Evolutionary conservation across 495 filamentous ascomycete species (phyloP).

Genomic region (Aeminium ludgeri): DNA sequence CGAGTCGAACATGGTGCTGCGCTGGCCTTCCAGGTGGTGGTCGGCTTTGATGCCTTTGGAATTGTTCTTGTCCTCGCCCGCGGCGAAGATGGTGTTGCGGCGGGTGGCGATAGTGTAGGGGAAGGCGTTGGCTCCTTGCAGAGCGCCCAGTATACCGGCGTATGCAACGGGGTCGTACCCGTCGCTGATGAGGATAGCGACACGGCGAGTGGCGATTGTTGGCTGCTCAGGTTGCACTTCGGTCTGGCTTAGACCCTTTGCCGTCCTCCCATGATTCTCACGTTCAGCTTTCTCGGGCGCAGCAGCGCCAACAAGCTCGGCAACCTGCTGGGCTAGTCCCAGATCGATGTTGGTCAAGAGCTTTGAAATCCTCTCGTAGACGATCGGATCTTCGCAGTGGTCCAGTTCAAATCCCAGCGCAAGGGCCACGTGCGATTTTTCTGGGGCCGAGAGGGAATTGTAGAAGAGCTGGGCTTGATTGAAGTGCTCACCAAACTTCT

Average conservation of each 20-base stretch:
- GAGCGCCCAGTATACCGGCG: slow-evolving; percentile 41
- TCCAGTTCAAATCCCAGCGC: slow-evolving; percentile 74
- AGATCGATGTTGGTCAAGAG: slow-evolving; percentile 60
- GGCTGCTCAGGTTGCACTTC: slow-evolving; percentile 46
- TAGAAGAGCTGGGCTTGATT: slow-evolving; percentile 62
- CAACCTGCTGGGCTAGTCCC: slow-evolving; percentile 51
- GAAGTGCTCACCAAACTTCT: slow-evolving; percentile 71
- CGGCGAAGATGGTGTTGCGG: slow-evolving; percentile 43
- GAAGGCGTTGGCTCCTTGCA: slow-evolving; percentile 45
- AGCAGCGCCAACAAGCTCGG: slow-evolving; percentile 50
- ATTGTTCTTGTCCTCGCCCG: slow-evolving; percentile 28
- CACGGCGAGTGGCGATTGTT: slow-evolving; percentile 51
- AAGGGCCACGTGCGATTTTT: slow-evolving; percentile 51
- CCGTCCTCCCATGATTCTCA: slow-evolving; percentile 49
- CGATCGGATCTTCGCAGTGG: slow-evolving; percentile 72
- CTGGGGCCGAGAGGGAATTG: slow-evolving; percentile 56
- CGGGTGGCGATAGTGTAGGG: slow-evolving; percentile 55
- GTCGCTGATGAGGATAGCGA: slow-evolving; percentile 69
- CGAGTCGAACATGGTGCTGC: slow-evolving; percentile 75
- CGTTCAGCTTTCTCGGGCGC: slow-evolving; percentile 32
- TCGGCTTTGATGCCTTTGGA: slow-evolving; percentile 48
- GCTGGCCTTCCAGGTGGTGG: slow-evolving; percentile 67
- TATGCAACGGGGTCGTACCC: slow-evolving; percentile 57
- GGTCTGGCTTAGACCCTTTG: slow-evolving; percentile 48
- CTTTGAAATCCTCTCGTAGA: slow-evolving; percentile 55